Base-by-base conservation (phyloP, 78 protist genomes). In the Ministeria vibrans region DNA sequence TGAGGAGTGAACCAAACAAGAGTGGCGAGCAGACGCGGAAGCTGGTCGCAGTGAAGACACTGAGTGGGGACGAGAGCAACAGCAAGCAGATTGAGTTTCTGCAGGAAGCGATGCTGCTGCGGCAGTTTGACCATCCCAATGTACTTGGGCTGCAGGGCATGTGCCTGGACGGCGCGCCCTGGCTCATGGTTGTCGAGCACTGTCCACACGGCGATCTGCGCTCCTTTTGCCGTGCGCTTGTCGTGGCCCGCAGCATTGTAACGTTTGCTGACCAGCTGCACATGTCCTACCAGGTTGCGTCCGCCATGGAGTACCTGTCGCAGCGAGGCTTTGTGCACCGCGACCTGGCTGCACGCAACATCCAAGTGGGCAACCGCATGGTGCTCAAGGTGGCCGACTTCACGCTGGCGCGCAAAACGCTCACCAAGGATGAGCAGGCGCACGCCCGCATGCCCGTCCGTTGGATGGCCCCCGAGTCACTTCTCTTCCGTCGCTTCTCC, bases 401-500 rank as follows among this genome's bases (percentile, higher is more conserved):
- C 28, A 30, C 38, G 11, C 66, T 59, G 7, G 66, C 66, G 66
- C 66, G 66, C 44, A n/a, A n/a, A n/a, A n/a, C n/a, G n/a, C n/a
- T n/a, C n/a, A n/a, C n/a, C n/a, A n/a, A n/a, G n/a, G n/a, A n/a
- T n/a, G n/a, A n/a, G n/a, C n/a, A n/a, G n/a, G n/a, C n/a, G n/a
- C n/a, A n/a, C n/a, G n/a, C n/a, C n/a, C n/a, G n/a, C n/a, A 7
- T 63, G 71, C 71, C 71, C 32, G 71, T 63, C 42, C 6, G 23
- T 20, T 63, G 71, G 71, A 32, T 36, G 72, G 81, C 72, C 30
- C 70, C 81, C 23, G 80, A 76, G 44, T 4, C 80, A 7, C 80
- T 76, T n/a, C 13, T 18, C 30, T 13, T 30, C n/a, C 62, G 53
- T 0, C 13, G 22, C 30, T 76, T 53, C 30, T 25, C 69, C 34